Conservation (phyloP, 306 rosid species). For the Cucurbita moschata region DNA sequence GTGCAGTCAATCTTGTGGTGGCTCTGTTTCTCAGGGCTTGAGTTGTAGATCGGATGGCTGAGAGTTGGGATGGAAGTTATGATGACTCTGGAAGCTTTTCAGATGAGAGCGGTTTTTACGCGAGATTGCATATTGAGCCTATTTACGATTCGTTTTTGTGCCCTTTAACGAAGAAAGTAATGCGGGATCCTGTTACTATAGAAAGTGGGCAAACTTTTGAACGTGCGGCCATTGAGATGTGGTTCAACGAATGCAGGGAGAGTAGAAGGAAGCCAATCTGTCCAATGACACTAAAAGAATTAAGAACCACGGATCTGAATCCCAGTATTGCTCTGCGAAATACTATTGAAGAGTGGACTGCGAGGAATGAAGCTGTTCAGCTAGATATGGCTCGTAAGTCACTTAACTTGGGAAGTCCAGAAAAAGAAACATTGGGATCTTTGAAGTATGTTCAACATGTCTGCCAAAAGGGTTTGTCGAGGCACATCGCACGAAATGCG, state of each 20-base stretch:
- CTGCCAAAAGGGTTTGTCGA: slow-evolving; percentile 58
- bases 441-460: slow-evolving; percentile 52
- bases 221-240: slow-evolving; percentile 81
- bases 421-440: slow-evolving; percentile 53
- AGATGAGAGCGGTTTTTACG: slow-evolving; percentile 64
- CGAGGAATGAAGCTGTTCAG: slow-evolving; percentile 93
- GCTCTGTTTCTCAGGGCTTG: slow-evolving; percentile 22
- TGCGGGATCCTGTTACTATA: slow-evolving; percentile 82
- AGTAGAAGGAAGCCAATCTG: slow-evolving; percentile 68
- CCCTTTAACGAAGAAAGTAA: slow-evolving; percentile 84
- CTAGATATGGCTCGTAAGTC: slow-evolving; percentile 79
- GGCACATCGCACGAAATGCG: slow-evolving; percentile 46
- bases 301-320: slow-evolving; percentile 53
- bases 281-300: slow-evolving; percentile 61
- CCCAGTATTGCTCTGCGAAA: slow-evolving; percentile 91
- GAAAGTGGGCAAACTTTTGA: slow-evolving; percentile 92
- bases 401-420: slow-evolving; percentile 53
- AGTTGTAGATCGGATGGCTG: slow-evolving; percentile 39
- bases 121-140: slow-evolving; percentile 71
- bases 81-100: slow-evolving; percentile 72
- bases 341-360: slow-evolving; percentile 98
- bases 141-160: slow-evolving; percentile 83
- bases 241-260: slow-evolving; percentile 91
- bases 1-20: not conserved
- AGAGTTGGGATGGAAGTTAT: slow-evolving; percentile 75